Conservation (phyloP, 2,329 filamentous ascomycete species). For the Fusarium odoratissimum region DNA sequence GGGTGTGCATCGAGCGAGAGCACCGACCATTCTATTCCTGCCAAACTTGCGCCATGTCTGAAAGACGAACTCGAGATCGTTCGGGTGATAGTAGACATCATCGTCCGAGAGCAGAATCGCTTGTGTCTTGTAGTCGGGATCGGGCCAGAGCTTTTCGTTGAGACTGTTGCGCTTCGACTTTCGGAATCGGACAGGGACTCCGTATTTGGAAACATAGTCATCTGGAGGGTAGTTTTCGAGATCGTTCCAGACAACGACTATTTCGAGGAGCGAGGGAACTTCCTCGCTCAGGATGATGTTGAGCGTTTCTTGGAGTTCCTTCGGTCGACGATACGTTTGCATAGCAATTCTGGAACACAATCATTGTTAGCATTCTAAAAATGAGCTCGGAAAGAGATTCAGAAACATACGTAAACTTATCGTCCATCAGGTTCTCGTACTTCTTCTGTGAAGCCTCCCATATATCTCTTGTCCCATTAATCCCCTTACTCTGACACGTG, state of each 20-base stretch:
- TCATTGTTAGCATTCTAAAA: background rate
- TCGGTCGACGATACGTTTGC: conserved; percentile 52
- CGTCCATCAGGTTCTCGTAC: conserved; percentile 41
- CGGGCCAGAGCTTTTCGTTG: conserved; percentile 53
- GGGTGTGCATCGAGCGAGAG: conserved; percentile 51
- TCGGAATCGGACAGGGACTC: conserved; percentile 51
- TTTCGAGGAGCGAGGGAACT: conserved; percentile 52
- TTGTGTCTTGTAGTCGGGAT: conserved; percentile 52
- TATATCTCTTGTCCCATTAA: conserved; percentile 24
- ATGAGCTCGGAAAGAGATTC: rapidly evolving
- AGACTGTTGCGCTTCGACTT: conserved; percentile 49
- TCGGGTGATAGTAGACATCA: conserved; percentile 54
- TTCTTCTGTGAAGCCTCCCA: conserved; percentile 42
- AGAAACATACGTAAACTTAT: conserved; percentile 49
- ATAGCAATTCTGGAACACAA: conserved; percentile 49
- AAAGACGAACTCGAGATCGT: conserved; percentile 55
- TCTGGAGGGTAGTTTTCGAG: conserved; percentile 46
- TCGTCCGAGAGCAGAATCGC: conserved; percentile 56
- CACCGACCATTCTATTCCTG: conserved; percentile 49
- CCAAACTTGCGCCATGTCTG: conserved; percentile 55
- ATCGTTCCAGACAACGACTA: conserved; percentile 55
- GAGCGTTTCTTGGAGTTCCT: conserved; percentile 50
- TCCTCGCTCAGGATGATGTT: conserved; percentile 42
- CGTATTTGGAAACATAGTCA: conserved; percentile 45
- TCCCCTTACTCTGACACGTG: conserved; percentile 28